These are phyloP conservation scores for Torrubiella hemipterigena DNA, from an alignment of 2,329 filamentous ascomycete species.

Conservation along the genomic window DNA sequence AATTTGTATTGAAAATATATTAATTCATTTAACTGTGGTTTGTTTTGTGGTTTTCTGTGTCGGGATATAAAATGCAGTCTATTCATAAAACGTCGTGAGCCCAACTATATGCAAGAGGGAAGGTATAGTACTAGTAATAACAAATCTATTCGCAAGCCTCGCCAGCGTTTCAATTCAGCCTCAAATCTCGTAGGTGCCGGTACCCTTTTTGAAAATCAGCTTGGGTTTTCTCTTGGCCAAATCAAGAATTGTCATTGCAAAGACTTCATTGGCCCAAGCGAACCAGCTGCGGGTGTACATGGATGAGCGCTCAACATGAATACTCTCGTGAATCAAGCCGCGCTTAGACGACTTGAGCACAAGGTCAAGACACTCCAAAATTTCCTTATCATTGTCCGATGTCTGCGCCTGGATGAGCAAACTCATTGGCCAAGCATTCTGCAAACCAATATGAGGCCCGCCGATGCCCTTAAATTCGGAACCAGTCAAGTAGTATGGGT, in stretches of 20 bases:
- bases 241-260: conserved; percentile 84
- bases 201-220: conserved; percentile 62
- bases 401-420: conserved; percentile 87
- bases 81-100: too few relatives aligned
- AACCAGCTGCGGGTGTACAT: conserved; percentile 88
- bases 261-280: conserved; percentile 95
- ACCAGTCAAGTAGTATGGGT: conserved; percentile 81
- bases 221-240: conserved; percentile 81
- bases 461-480: conserved; percentile 76
- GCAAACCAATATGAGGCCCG: conserved; percentile 63
- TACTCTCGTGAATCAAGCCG: conserved; percentile 83
- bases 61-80: too few relatives aligned
- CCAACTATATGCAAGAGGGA: too few relatives aligned
- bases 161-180: too few relatives aligned
- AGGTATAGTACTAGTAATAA: too few relatives aligned
- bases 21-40: too few relatives aligned
- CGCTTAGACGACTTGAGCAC: conserved; percentile 67
- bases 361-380: conserved; percentile 55
- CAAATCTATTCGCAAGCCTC: too few relatives aligned
- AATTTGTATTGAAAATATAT: too few relatives aligned
- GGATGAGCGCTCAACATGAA: conserved; percentile 59
- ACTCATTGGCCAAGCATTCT: conserved; percentile 95
- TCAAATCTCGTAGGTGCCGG: conserved; percentile 43
- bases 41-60: too few relatives aligned
- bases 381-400: conserved; percentile 71